These are phyloP conservation scores for Coemansia sp. DNA, from an alignment of 192 early-diverging fungal species.

Conservation along the genomic window DNA sequence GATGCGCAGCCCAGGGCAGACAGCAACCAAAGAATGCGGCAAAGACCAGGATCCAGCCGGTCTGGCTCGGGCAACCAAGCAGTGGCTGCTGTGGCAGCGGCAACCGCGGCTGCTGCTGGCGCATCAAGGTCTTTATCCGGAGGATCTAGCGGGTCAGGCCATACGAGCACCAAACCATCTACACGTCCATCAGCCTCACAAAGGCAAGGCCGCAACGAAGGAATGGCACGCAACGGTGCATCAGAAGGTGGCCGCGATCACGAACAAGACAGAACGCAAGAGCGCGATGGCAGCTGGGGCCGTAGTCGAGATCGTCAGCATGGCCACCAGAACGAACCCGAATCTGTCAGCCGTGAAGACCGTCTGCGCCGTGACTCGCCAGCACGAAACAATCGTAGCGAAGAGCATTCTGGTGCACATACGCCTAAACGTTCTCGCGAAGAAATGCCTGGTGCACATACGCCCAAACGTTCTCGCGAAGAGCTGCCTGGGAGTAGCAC, in stretches of 20 bases:
- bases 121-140: background rate
- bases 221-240: background rate
- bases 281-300: slow-evolving; percentile 11
- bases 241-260: slow-evolving; percentile 1
- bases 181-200: background rate
- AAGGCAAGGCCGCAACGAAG: background rate
- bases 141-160: background rate
- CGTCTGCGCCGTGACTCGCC: slow-evolving; percentile 27
- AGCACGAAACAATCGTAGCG: slow-evolving; percentile 11
- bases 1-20: slow-evolving; percentile 3
- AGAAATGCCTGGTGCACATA: slow-evolving; percentile 1
- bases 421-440: too few species aligned
- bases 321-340: slow-evolving; percentile 15
- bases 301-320: slow-evolving; percentile 17
- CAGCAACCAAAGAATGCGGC: slow-evolving; percentile 9
- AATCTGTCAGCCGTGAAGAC: slow-evolving; percentile 10
- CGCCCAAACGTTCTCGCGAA: slow-evolving; percentile 22
- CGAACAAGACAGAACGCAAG: background rate
- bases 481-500: slow-evolving; percentile 6
- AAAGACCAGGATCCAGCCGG: slow-evolving; percentile 8
- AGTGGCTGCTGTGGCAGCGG: slow-evolving; percentile 13
- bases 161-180: background rate
- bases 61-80: slow-evolving; percentile 17
- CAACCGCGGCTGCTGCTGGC: slow-evolving; percentile 8
- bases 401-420: slow-evolving; percentile 6